Evolutionary conservation across 495 filamentous ascomycete species (phyloP).

Genomic region (Tuber melanosporum): DNA sequence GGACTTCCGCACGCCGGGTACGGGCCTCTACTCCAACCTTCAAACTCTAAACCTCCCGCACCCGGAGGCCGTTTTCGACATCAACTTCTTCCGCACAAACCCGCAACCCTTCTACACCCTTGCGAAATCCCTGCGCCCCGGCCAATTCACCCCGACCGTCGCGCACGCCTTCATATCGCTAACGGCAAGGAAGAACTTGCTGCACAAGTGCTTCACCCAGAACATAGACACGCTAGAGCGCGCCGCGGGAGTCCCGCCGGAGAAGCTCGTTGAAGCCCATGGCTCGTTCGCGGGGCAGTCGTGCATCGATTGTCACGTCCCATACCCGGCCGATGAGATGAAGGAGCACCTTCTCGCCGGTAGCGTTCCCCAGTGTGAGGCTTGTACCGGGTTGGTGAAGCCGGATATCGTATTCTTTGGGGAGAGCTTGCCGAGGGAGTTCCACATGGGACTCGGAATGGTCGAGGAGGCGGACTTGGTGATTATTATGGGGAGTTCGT

Average conservation of each 20-base stretch:
- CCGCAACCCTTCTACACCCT: constrained; percentile 87
- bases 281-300: constrained; percentile 84
- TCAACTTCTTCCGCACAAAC: constrained; percentile 74
- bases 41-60: constrained; percentile 74
- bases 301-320: constrained; percentile 77
- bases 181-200: constrained; percentile 65
- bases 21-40: constrained; percentile 77
- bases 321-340: constrained; percentile 69
- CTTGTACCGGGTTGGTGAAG: constrained; percentile 80
- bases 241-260: constrained; percentile 70
- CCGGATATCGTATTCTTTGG: constrained; percentile 97
- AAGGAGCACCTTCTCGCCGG: constrained; percentile 55
- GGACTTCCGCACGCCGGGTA: constrained; percentile 69
- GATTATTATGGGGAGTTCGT: constrained; percentile 86
- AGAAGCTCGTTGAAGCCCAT: constrained; percentile 86
- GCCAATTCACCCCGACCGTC: constrained; percentile 79
- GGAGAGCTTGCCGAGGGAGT: constrained; percentile 62
- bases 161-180: constrained; percentile 72
- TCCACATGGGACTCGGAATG: constrained; percentile 55
- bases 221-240: constrained; percentile 91
- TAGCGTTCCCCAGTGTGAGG: constrained; percentile 61
- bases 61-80: constrained; percentile 74
- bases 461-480: constrained; percentile 65
- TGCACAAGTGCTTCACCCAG: constrained; percentile 87
- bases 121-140: constrained; percentile 85